Percentiles rank a stretch among this genome's conserved stretches.
Evolutionary conservation across 805 yeast genomes (phyloP).

Genomic region (Groenewaldozyma tartarivorans): DNA sequence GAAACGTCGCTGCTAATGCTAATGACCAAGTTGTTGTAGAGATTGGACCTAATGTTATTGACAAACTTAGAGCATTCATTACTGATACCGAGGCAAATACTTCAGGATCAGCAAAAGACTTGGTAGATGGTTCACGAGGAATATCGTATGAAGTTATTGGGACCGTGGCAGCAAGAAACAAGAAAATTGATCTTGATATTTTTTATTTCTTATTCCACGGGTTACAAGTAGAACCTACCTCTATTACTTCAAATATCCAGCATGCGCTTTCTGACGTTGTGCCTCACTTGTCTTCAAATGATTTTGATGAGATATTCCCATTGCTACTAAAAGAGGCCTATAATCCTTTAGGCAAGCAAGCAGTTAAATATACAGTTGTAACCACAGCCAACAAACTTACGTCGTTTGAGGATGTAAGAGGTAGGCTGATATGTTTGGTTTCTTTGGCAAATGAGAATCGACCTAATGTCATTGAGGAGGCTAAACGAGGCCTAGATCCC

Average conservation of each 20-base stretch:
- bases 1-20: constrained; percentile 41
- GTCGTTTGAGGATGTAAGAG: constrained; percentile 57
- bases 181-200: constrained; percentile 33
- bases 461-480: constrained; percentile 72
- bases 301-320: constrained; percentile 31
- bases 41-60: constrained; percentile 13
- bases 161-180: background rate
- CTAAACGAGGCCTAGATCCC: constrained; percentile 72
- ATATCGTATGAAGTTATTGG: background rate
- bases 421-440: constrained; percentile 56
- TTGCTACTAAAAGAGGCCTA: constrained; percentile 29
- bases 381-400: constrained; percentile 56
- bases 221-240: constrained; percentile 51
- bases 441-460: constrained; percentile 52
- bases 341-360: constrained; percentile 33
- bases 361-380: constrained; percentile 54
- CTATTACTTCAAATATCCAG: constrained; percentile 58
- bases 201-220: constrained; percentile 45
- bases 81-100: constrained; percentile 17
- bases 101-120: background rate
- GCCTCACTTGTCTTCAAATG: constrained; percentile 37
- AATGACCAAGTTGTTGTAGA: constrained; percentile 19
- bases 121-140: constrained; percentile 22
- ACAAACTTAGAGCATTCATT: constrained; percentile 17
- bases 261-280: constrained; percentile 57